Base-by-base conservation (phyloP, 1,284 basidiomycete genomes). In the Tilletia indica region DNA sequence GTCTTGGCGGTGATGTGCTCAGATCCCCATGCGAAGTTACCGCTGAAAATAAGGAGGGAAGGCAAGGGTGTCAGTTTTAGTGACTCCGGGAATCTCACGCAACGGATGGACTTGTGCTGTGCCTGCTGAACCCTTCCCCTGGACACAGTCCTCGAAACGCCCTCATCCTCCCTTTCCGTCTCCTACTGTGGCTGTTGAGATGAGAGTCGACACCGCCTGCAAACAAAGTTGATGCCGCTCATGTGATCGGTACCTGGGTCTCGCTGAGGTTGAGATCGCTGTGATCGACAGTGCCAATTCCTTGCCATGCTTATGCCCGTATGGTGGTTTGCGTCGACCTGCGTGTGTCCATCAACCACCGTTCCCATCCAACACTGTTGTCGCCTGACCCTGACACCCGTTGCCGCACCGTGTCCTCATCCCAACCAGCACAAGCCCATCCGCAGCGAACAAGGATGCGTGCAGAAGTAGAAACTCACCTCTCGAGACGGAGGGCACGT, bases 11-110 rank as follows among this genome's bases (percentile, higher is more conserved):
- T 83, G 71, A 83, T 81, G 81, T 82, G 78, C 76, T 83, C 82
- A 38, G 82, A 83, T 49, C 82, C 82, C 82, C 82, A 83, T 49
- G 82, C 82, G 54, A 83, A 83, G 82, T 83, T 83, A 77, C 82
- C 82, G 61, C 80, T 79, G 58, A 8, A 25, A 54, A 48, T 21
- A 21, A 36, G 45, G 36, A 36, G 42, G 21, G 34, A 25, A 61
- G 51, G 25, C 25, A 31, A 31, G 25, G 0, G 2, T 31, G 25
- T 31, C 25, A 31, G 25, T 31, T 31, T 31, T 31, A 31, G 25
- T 31, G 25, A 31, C 25, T 31, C 25, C 25, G 42, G 1, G 6
- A 14, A 45, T 45, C 42, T 45, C 42, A 45, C 42, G 42, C 42
- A 14, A 45, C 14, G 42, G 42, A 45, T 45, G 25, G 25, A 31